Evolutionary conservation across 2,329 filamentous ascomycete genomes (phyloP), one percentile per base, ranked within the genome.

Genomic region (Nannizziopsis arthrosporioides): DNA sequence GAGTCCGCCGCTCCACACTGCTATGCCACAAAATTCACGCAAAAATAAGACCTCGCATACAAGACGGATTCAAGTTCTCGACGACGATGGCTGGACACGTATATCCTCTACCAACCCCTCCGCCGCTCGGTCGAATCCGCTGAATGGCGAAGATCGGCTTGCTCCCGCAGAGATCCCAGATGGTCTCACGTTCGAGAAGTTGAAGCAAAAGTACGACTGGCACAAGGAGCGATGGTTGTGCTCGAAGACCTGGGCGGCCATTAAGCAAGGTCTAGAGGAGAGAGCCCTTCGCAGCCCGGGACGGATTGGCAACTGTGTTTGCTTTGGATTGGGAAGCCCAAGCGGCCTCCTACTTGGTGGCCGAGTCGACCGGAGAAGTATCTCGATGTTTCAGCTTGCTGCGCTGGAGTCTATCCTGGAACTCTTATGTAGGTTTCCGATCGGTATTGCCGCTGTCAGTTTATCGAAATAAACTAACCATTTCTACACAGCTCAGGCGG

Each of bases 1-100:
- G 36, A 10, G 9, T 17, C 9, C 36, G 36, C 9, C 12, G 17
- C 3, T 18, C 6, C 27, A 5, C 3, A 32, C 37, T 50, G 52
- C 27, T 36, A 67, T 68, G 64, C 64, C 63, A 47, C 63, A 65
- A 19, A n/a, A 12, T 32, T 34, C 37, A 17, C 44, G 37, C 36
- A 41, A 30, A 30, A 41, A 34, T 10, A 52, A 42, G 48, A n/a
- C 35, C 46, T 40, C 35, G 50, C 17, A 49, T 22, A n/a, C 42
- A 51, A 68, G 67, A 54, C 64, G 64, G 34, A 55, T 63, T 38
- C 53, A 66, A 58, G 53, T 69, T 51, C 63, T 61, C 44, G 66
- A 66, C 54, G 49, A 59, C 17, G 58, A 66, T 42, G 68, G 68
- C 58, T 71, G 68, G 68, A 69, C 68, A 18, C 68, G 70, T 53